These are phyloP conservation scores for Elsinoe australis DNA, from an alignment of 2,329 filamentous ascomycete genomes.

Conservation along the genomic window DNA sequence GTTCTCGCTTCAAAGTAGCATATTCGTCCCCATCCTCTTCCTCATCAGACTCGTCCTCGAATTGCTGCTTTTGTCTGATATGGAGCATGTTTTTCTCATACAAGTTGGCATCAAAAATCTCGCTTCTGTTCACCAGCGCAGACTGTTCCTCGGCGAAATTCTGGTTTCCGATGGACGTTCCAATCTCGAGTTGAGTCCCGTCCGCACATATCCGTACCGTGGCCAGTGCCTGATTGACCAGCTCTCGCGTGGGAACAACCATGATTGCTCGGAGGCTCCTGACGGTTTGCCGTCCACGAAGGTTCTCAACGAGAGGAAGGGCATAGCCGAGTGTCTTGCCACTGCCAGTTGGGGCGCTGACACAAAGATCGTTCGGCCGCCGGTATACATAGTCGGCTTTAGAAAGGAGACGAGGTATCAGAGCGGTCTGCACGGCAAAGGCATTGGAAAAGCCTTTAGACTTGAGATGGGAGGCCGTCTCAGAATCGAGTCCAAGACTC, in stretches of 20 bases:
- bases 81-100: conserved; percentile 44
- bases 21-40: conserved; percentile 24
- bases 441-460: conserved; percentile 63
- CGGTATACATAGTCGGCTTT: conserved; percentile 48
- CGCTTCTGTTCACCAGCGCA: conserved; percentile 51
- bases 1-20: conserved; percentile 19
- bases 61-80: conserved; percentile 26
- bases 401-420: conserved; percentile 69
- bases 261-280: conserved; percentile 65
- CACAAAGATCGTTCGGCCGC: conserved; percentile 68
- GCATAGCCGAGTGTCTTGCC: conserved; percentile 93
- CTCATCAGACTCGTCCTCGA: conserved; percentile 32
- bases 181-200: conserved; percentile 67
- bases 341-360: conserved; percentile 89
- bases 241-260: conserved; percentile 81
- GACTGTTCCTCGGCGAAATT: conserved; percentile 60
- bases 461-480: conserved; percentile 55
- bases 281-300: conserved; percentile 34
- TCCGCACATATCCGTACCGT: conserved; percentile 66
- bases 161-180: conserved; percentile 74
- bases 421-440: conserved; percentile 70
- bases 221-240: conserved; percentile 78
- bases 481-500: conserved; percentile 49
- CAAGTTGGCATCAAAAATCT: conserved; percentile 55
- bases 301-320: conserved; percentile 70